Evolutionary conservation across 2,329 filamentous ascomycete genomes (phyloP).

Genomic region (Fusarium odoratissimum): DNA sequence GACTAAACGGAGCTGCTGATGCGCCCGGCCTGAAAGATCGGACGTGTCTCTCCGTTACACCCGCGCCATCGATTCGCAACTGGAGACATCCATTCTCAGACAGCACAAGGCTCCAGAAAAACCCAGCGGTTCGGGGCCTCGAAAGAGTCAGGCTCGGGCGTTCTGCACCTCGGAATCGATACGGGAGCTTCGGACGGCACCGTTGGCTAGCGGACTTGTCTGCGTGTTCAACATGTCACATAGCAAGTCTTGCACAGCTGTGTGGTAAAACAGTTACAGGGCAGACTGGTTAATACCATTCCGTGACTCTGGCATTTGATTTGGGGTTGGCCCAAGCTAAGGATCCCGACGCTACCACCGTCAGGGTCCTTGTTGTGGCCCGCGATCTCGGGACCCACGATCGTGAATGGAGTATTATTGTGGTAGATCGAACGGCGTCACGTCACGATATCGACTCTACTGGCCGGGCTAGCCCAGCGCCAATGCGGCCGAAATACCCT

Average conservation of each 20-base stretch:
- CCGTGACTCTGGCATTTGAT: background rate
- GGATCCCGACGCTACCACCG: slow-evolving; percentile 38
- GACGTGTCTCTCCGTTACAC: slow-evolving; percentile 13
- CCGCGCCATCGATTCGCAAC: slow-evolving; percentile 30
- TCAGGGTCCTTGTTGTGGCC: slow-evolving; percentile 40
- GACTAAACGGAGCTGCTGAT: slow-evolving; percentile 8
- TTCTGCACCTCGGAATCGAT: slow-evolving; percentile 13
- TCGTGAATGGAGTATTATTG: slow-evolving; percentile 29
- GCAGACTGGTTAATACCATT: background rate
- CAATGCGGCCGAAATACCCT: background rate
- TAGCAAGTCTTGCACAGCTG: background rate
- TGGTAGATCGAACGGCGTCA: slow-evolving; percentile 29
- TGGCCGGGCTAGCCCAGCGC: background rate
- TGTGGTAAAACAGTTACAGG: background rate
- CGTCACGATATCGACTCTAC: slow-evolving; percentile 9
- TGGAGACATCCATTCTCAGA: background rate
- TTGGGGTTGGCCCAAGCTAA: slow-evolving; percentile 17
- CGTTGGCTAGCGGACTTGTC: slow-evolving; percentile 19
- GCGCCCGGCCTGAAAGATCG: background rate
- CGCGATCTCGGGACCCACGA: slow-evolving; percentile 41
- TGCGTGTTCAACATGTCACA: slow-evolving; percentile 7
- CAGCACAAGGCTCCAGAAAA: slow-evolving; percentile 10
- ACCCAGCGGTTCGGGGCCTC: background rate
- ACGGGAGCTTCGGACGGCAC: slow-evolving; percentile 21
- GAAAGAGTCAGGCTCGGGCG: slow-evolving; percentile 1